These are phyloP conservation scores for Globisporangium nodosum DNA, from an alignment of 352 stramenopile species.

Conservation along the genomic window DNA sequence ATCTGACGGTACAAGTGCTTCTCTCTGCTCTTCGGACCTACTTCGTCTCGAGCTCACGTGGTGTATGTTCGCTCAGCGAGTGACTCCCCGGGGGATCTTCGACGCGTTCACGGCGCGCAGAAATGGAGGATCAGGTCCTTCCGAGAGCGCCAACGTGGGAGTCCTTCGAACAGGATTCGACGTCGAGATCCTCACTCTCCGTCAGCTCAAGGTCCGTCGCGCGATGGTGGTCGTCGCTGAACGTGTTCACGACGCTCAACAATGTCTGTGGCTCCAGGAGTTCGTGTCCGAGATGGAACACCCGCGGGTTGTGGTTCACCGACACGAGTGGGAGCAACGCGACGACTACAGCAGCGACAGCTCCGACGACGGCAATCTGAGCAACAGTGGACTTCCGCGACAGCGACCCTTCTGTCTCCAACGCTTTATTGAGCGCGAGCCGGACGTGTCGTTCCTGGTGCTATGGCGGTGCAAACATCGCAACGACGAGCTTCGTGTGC, in stretches of 20 bases:
- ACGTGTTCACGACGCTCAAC: background rate
- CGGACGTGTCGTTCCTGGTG: constrained; percentile 29
- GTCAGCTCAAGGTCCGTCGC: constrained; percentile 28
- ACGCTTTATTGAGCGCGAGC: constrained; percentile 21
- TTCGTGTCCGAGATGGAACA: constrained; percentile 38
- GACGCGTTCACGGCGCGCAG: constrained; percentile 16
- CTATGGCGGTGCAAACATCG: constrained; percentile 26
- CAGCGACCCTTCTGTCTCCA: constrained; percentile 38
- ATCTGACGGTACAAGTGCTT: constrained; percentile 22
- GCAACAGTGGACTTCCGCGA: background rate
- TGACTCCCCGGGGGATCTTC: constrained; percentile 34
- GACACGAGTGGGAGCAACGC: constrained; percentile 3
- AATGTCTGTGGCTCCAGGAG: constrained; percentile 12
- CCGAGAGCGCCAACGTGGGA: constrained; percentile 15
- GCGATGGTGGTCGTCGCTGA: too few species aligned
- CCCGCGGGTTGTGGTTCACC: constrained; percentile 8
- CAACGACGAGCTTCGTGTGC: background rate
- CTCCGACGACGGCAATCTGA: background rate
- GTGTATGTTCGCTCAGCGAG: constrained; percentile 16
- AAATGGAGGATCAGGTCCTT: background rate
- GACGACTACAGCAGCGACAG: background rate
- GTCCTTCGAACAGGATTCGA: constrained; percentile 31
- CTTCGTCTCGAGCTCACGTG: background rate
- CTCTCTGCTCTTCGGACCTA: background rate
- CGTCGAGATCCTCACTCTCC: constrained; percentile 16